Base-by-base conservation (phyloP, 2,329 filamentous ascomycete species). In the Ophiostoma ulmi region DNA sequence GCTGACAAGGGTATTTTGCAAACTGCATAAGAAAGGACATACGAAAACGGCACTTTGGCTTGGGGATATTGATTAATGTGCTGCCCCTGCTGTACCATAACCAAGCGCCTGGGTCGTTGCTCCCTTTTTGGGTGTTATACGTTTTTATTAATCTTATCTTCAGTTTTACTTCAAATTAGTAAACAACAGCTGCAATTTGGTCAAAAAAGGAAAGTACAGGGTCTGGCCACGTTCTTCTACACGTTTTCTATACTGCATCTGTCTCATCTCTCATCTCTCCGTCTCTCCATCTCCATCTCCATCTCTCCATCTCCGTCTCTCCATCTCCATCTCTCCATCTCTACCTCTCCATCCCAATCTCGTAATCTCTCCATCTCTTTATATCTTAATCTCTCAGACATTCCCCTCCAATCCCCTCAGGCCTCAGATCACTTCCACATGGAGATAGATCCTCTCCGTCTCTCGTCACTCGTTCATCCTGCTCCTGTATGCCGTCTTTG, bases 361-460 rank as follows among this genome's bases (percentile, higher is more conserved):
- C 26, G 26, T 26, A 26, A 26, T 31, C 31, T 31, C 31, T 31
- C 31, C 11, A n/a, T 22, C 8, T 48, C 44, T 48, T 26, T 1
- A 4, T 36, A 10, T 63, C 63, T 39, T 36, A 65, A 8, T 31
- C 17, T 64, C 39, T 14, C 39, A 39, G 36, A 22, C 64, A 31
- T n/a, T 8, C 38, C 39, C 41, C 31, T 68, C 44, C 8, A 68
- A 55, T 55, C 55, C 66, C 44, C 65, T 48, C 65, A 17, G 26
- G 31, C 31, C 31, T 41, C 63, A 41, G 14, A 5, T 31, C n/a
- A 10, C 20, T 6, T 67, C 3, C 10, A 13, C 31, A 10, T 38
- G 2, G 41, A 22, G 2, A 7, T 66, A 11, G n/a, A 38, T 67
- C n/a, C n/a, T n/a, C 17, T 31, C 31, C 31, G 31, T 31, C 31